Base-by-base conservation (phyloP, 352 stramenopile genomes). In the Globisporangium rhizosaccharum region DNA sequence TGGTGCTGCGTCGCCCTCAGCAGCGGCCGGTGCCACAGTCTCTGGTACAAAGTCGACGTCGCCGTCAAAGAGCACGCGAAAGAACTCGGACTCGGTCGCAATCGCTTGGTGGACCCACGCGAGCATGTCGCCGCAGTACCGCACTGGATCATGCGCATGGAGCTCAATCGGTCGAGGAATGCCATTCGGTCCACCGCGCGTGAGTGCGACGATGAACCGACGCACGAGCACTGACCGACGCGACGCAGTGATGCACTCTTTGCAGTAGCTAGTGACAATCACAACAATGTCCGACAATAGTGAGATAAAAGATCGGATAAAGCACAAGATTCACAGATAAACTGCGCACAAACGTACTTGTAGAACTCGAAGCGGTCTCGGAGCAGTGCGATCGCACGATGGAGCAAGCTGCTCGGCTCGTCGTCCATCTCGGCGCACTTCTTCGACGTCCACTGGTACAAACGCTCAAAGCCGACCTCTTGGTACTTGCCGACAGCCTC, bases 111-210 rank as follows among this genome's bases (percentile, higher is more conserved):
- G 88, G 15, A 94, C 65, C 87, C 87, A 97, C 12, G 88, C 88
- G 15, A 97, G 53, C 85, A 97, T 95, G 51, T 96, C 85, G 25
- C 87, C 80, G 23, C 88, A 86, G 69, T 96, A 97, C 6, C 82
- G 75, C n/a, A 93, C 72, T 0, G 87, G 81, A 39, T 96, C 87
- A 54, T 96, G 86, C 9, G 84, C 84, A 55, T 94, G 82, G 66
- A 96, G 83, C 51, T 96, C 87, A 55, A 97, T 94, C 1, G 88
- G 87, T 10, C 86, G 68, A 26, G 80, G 76, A 49, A 88, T 92
- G 10, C 83, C 79, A 33, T 88, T 88, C 17, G 82, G 71, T 0
- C 82, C 82, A 17, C 82, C 85, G 10, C 84, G 72, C 2, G 81
- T 95, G 18, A 96, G 61, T 33, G 84, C 86, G 42, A 79, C 66